Base-by-base conservation (phyloP, 2,329 filamentous ascomycete genomes). In the Drechslerella coelobrocha region DNA sequence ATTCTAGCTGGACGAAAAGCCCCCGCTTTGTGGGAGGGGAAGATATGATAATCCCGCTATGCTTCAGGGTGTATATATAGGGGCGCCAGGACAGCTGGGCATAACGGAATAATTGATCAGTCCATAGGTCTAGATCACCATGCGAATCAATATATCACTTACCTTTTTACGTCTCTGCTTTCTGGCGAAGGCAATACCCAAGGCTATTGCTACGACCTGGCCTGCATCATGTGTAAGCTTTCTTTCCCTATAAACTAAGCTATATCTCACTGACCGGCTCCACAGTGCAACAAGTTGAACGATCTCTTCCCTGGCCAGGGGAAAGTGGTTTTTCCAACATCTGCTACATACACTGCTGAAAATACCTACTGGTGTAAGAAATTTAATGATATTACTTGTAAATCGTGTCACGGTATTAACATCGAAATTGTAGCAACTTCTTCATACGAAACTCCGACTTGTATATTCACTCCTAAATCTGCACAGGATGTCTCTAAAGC, bases 351-450 rank as follows among this genome's bases (percentile, higher is more conserved):
- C 31, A 9, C 24, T 1, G 21, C 51, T 54, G 5, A 41, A 37
- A 54, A 54, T 26, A 41, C 17, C 12, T 54, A 54, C 29, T 54
- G 51, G 51, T 54, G 51, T 54, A 54, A n/a, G 51, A 37, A 39
- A 12, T 10, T 29, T 21, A 8, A 23, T 41, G 4, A n/a, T 41
- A 9, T 24, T 9, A 41, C 51, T 54, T 23, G n/a, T 23, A 14
- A 34, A 3, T 21, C 2, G 4, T 41, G 17, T 37, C n/a, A 54
- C 17, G 34, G 12, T 39, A 39, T 14, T 39, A 39, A 39, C 34
- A 39, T 39, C 12, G 17, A 39, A 4, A 10, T 39, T 39, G 2
- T 14, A 39, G 51, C 51, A 17, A 23, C 14, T 14, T 39, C 51
- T 10, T 41, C 51, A 14, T 54, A 24, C 19, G n/a, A 21, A 37